Conservation (phyloP, 345 rosid genomes). For the rapeseed (Brassica napus) region DNA sequence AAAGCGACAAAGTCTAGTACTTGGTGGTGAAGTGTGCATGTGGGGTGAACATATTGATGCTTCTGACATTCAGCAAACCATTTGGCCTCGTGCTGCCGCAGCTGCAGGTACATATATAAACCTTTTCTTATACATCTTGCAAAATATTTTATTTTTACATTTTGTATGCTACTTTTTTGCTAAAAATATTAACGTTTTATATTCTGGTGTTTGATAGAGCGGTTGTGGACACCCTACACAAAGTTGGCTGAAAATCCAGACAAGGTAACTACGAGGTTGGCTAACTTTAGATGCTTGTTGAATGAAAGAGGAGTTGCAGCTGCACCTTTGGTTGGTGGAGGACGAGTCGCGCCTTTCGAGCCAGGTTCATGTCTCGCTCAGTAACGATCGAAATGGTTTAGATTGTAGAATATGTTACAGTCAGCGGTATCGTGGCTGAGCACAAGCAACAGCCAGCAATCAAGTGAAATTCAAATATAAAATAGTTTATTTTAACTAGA, state of each 20-base stretch:
- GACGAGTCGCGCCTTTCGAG: slow-evolving; percentile 50
- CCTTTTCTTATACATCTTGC: background rate
- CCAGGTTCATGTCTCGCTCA: slow-evolving; percentile 69
- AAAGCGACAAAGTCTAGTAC: slow-evolving; percentile 53
- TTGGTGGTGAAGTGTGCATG: slow-evolving; percentile 84
- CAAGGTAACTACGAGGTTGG: slow-evolving; percentile 50
- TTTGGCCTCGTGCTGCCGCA: slow-evolving; percentile 88
- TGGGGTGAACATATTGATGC: slow-evolving; percentile 70
- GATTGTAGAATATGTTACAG: background rate
- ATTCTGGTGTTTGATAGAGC: slow-evolving; percentile 42
- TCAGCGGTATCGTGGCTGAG: background rate
- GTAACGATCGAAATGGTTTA: slow-evolving; percentile 18
- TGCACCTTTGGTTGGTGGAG: slow-evolving; percentile 54
- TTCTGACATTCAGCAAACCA: slow-evolving; percentile 72
- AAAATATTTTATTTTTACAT: background rate
- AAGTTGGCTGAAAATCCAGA: slow-evolving; percentile 51
- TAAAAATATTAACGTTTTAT: background rate
- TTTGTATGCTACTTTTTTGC: background rate
- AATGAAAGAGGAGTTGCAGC: slow-evolving; percentile 76
- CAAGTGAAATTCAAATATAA: background rate
- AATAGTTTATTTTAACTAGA: background rate
- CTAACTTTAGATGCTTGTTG: slow-evolving; percentile 69
- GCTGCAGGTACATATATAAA: slow-evolving; percentile 56
- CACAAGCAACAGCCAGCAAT: background rate
- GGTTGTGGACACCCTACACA: slow-evolving; percentile 64